A percentile compares a stretch with the other conserved stretches of the same genome.
These are phyloP conservation scores for Penicillium sp. DNA, from an alignment of 2,329 filamentous ascomycete species.

Conservation along the genomic window DNA sequence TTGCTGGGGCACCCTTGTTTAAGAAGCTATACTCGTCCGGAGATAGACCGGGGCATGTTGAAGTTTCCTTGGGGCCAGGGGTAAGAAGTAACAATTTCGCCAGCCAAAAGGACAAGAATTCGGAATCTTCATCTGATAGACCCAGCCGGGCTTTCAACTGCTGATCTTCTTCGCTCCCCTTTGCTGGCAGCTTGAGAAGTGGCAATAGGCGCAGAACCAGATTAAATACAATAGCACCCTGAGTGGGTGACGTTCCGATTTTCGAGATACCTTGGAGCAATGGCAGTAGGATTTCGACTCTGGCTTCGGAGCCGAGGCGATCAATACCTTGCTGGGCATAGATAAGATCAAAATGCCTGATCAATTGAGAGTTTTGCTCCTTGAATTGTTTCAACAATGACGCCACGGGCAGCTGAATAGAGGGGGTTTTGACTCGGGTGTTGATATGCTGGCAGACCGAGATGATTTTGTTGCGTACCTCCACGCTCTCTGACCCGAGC, in stretches of 20 bases:
- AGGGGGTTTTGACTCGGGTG: slow-evolving; percentile 58
- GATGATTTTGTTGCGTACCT: slow-evolving; percentile 77
- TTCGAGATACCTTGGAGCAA: slow-evolving; percentile 66
- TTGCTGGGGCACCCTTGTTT: slow-evolving; percentile 53
- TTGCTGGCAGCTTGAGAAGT: slow-evolving; percentile 63
- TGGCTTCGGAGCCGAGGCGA: slow-evolving; percentile 59
- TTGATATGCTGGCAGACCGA: slow-evolving; percentile 70
- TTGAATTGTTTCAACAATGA: slow-evolving; percentile 88
- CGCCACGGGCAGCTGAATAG: slow-evolving; percentile 78
- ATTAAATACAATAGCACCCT: slow-evolving; percentile 71
- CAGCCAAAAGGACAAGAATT: slow-evolving; percentile 71
- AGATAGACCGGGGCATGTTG: slow-evolving; percentile 60
- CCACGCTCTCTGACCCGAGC: slow-evolving; percentile 72
- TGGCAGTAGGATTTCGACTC: slow-evolving; percentile 69
- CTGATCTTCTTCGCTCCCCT: slow-evolving; percentile 75
- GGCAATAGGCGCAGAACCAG: slow-evolving; percentile 74
- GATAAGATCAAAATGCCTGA: slow-evolving; percentile 83
- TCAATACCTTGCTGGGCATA: slow-evolving; percentile 84
- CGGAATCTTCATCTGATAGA: slow-evolving; percentile 67
- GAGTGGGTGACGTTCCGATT: slow-evolving; percentile 52
- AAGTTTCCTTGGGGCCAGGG: slow-evolving; percentile 42
- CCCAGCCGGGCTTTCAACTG: slow-evolving; percentile 64
- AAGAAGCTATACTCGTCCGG: slow-evolving; percentile 66
- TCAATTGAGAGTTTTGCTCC: slow-evolving; percentile 66
- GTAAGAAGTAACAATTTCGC: slow-evolving; percentile 71